Evolutionary conservation across 2,329 filamentous ascomycete species (phyloP).

Genomic region (Plenodomus biglobosus): DNA sequence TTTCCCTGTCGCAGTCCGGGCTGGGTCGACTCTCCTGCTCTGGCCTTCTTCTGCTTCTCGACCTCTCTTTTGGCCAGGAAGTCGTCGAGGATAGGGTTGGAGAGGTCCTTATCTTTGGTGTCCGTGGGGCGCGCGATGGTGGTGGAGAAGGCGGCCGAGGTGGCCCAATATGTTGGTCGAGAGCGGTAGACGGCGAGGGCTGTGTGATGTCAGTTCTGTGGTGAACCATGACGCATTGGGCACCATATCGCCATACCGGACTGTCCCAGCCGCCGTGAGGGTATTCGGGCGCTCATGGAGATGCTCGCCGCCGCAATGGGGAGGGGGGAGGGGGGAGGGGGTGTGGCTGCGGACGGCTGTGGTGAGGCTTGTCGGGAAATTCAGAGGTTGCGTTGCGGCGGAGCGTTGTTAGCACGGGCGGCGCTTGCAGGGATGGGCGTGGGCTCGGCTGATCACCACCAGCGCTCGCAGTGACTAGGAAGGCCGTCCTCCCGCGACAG

Average conservation of each 20-base stretch:
- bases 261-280: constrained; percentile 62
- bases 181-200: constrained; percentile 29
- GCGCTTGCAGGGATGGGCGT: constrained; percentile 10
- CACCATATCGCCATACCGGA: constrained; percentile 54
- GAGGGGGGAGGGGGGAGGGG: no score
- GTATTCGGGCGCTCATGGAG: constrained; percentile 66
- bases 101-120: constrained; percentile 19
- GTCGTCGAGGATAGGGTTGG: constrained; percentile 65
- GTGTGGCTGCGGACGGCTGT: constrained; percentile 16
- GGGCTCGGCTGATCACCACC: constrained; percentile 13
- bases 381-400: constrained; percentile 14
- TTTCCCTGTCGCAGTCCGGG: constrained; percentile 20
- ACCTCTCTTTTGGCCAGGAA: constrained; percentile 39
- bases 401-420: constrained; percentile 2
- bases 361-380: constrained; percentile 16
- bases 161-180: constrained; percentile 17
- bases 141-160: constrained; percentile 15
- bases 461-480: neutral
- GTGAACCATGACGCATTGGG: no score
- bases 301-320: constrained; percentile 29
- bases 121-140: constrained; percentile 17
- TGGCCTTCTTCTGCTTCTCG: neutral
- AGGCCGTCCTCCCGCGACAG: neutral
- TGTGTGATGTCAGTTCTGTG: constrained; percentile 15
- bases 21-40: neutral